Evolutionary conservation across 2,329 filamentous ascomycete species (phyloP), one percentile per base, ranked within the genome.

Genomic region (Chaetomium strumarium): DNA sequence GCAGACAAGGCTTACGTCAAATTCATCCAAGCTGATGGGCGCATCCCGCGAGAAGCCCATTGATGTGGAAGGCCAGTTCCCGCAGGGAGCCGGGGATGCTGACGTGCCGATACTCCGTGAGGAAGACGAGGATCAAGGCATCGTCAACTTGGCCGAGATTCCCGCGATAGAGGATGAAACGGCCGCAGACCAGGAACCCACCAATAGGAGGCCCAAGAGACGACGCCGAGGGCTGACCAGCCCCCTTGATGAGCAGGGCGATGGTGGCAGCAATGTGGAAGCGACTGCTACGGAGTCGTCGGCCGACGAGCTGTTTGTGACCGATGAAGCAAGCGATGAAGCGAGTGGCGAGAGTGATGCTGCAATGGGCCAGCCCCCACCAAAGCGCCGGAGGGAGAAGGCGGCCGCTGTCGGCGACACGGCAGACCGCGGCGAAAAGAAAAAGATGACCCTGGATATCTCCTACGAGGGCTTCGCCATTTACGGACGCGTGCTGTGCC

Each of bases 401-500:
- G 54, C 55, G 31, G 62, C 51, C 33, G 58, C 49, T 9, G 66
- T 3, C 12, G 52, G 64, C 44, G 59, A 58, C 33, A 63, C 64
- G 45, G 56, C 43, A 64, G 70, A 65, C 16, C 67, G 68, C 10
- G 83, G 87, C 52, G 87, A 95, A 64, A 95, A 96, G 72, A 96
- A 99, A 75, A 97, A 96, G 68, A 72, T 95, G 62, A 81, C 80
- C 17, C 81, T 96, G 74, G 85, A 86, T 56, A 93, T 92, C 24
- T 85, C 84, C 13, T 99, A 97, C 70, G 90, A 97, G 64, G 92
- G 93, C 9, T 97, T 97, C 71, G 88, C 86, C 62, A 96, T 99
- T 65, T 95, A 96, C 71, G 90, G 93, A 11, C 86, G 90, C 61
- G 90, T 96, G 43, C 75, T 99, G 24, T 97, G 91, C 69, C 77